Evolutionary conservation across 2,329 filamentous ascomycete genomes (phyloP), one percentile per base, ranked within the genome.

Genomic region (Rosellinia necatrix): DNA sequence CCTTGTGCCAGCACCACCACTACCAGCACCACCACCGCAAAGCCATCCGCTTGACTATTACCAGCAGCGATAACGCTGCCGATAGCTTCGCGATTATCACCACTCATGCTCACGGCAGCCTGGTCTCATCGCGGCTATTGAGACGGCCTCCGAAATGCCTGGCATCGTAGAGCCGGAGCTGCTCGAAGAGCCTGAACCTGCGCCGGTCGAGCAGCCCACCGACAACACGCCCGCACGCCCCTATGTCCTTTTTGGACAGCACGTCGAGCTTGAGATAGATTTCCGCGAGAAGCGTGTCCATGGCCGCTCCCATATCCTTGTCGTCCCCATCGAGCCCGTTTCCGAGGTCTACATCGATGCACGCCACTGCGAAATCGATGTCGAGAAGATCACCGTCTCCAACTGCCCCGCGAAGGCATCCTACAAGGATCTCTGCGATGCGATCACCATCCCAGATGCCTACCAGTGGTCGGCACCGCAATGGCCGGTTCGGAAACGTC

Each of bases 181-280:
- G 27, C 59, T 62, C 38, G 61, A 64, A 53, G 58, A 62, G 27
- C 59, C 54, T 56, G 64, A 68, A 30, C 57, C 63, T 58, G 61
- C 64, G 55, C 54, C 66, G 5, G 47, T 65, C 34, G 69, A 73
- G 48, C 67, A 65, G 56, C 69, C 72, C 47, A 29, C 68, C 61
- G 66, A 72, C 52, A 61, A 69, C 41, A 68, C 71, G 12, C 68
- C 69, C 24, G 66, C 67, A 32, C 73, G 74, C 34, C 69, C 70
- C 40, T 81, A 77, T 59, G 69, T 81, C 35, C 76, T 97, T 55
- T 81, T 91, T 51, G 88, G 92, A 74, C 93, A 97, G 75, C 90
- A 90, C 71, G 87, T 99, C 46, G 88, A 92, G 66, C 80, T 99
- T 58, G 92, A 97, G 67, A 80, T 99, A 70, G 90, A 96, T 75